Evolutionary conservation across 495 filamentous ascomycete genomes (phyloP).

Genomic region (Collariella sp.): DNA sequence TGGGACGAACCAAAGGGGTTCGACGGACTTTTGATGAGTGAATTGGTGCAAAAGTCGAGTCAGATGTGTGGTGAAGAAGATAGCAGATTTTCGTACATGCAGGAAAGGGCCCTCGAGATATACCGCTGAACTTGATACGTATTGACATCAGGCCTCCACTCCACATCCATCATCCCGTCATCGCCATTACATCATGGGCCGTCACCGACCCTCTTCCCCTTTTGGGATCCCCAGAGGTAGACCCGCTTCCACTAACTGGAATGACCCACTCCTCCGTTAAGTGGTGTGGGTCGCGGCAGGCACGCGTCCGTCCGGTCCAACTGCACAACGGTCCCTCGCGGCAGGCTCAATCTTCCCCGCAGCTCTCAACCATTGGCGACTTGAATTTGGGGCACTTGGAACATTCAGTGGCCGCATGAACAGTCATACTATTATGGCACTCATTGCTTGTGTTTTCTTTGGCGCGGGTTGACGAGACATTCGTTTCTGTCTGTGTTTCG

Average conservation of each 20-base stretch:
- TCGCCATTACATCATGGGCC: constrained; percentile 21
- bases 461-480: constrained; percentile 6
- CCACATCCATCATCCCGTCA: not conserved
- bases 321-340: no score
- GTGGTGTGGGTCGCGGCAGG: no score
- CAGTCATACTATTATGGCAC: constrained; percentile 16
- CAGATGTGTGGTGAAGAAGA: no score
- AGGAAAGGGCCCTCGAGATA: not conserved
- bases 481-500: not conserved
- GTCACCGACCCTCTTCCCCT: not conserved
- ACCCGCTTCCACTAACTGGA: not conserved
- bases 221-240: not conserved
- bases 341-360: no score
- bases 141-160: constrained; percentile 7
- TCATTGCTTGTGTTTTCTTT: constrained; percentile 17
- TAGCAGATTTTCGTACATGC: not conserved
- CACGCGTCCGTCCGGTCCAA: no score
- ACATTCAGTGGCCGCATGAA: constrained; percentile 17
- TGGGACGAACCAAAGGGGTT: no score
- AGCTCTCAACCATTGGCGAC: not conserved
- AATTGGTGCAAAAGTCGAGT: no score
- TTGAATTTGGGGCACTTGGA: not conserved
- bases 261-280: not conserved
- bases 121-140: not conserved
- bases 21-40: no score